Evolutionary conservation across 257 asterid genomes (phyloP).

Genomic region (Solanum piurae): DNA sequence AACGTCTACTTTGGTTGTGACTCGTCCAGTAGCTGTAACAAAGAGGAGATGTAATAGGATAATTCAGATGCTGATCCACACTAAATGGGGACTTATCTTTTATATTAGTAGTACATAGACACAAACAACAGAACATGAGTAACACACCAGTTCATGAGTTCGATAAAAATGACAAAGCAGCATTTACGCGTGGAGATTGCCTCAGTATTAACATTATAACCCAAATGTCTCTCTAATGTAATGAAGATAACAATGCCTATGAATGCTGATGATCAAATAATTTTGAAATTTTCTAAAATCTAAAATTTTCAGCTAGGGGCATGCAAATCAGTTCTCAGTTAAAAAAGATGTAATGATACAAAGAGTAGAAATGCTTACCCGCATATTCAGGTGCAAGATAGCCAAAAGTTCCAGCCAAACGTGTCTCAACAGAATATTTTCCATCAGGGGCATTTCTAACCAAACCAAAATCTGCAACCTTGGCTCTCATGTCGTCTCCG

Average conservation of each 20-base stretch:
- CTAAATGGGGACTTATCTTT: background rate
- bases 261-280: background rate
- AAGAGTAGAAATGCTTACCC: slow-evolving; percentile 26
- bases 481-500: slow-evolving; percentile 88
- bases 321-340: background rate
- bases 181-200: background rate
- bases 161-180: background rate
- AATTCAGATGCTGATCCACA: background rate
- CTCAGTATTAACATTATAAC: background rate
- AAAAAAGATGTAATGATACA: background rate
- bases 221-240: background rate
- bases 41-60: background rate
- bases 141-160: background rate
- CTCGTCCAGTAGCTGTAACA: slow-evolving; percentile 81
- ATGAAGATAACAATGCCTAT: background rate
- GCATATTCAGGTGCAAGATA: slow-evolving; percentile 99
- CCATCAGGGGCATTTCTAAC: slow-evolving; percentile 92
- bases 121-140: background rate
- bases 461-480: slow-evolving; percentile 94
- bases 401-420: slow-evolving; percentile 92
- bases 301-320: background rate
- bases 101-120: background rate
- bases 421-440: slow-evolving; percentile 82
- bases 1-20: slow-evolving; percentile 85
- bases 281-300: background rate